Conservation (phyloP, 495 filamentous ascomycete species). For the Aspergillus asperescens region DNA sequence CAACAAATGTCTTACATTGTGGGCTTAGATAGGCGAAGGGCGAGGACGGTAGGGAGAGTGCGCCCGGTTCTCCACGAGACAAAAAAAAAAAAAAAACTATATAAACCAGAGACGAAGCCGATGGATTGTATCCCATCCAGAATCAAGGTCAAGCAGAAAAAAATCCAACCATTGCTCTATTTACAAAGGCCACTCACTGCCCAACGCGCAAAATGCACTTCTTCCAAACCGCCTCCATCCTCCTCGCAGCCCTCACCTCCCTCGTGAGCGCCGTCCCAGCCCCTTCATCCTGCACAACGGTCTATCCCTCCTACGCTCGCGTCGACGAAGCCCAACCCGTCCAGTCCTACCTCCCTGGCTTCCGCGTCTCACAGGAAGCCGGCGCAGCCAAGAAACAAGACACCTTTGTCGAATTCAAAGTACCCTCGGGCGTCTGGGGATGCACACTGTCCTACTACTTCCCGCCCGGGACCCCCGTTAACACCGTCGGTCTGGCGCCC, state of each 20-base stretch:
- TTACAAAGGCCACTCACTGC: too few relatives aligned
- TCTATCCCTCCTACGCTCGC: slow-evolving; percentile 3
- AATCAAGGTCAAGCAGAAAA: too few relatives aligned
- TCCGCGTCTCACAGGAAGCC: slow-evolving; percentile 8
- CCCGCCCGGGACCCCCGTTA: neutral
- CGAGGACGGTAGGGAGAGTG: too few relatives aligned
- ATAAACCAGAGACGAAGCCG: too few relatives aligned
- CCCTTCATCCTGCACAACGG: slow-evolving; percentile 4
- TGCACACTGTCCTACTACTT: slow-evolving; percentile 10
- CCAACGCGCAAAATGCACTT: slow-evolving; percentile 1
- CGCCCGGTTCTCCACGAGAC: too few relatives aligned
- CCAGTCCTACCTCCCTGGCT: slow-evolving; percentile 7
- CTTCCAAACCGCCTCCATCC: slow-evolving; percentile 1
- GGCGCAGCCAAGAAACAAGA: slow-evolving; percentile 7
- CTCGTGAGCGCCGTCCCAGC: neutral
- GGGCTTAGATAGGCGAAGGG: too few relatives aligned
- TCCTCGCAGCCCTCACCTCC: neutral
- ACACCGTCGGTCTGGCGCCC: slow-evolving; percentile 1
- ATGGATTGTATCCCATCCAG: too few relatives aligned
- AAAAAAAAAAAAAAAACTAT: too few relatives aligned
- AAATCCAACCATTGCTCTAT: too few relatives aligned
- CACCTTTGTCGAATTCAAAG: slow-evolving; percentile 8
- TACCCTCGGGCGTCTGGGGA: slow-evolving; percentile 9
- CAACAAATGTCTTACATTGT: too few relatives aligned
- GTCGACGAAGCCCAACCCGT: slow-evolving; percentile 12